phyloP scores from a whole-genome alignment of 805 yeast species.

The Novakomyces olei region DNA sequence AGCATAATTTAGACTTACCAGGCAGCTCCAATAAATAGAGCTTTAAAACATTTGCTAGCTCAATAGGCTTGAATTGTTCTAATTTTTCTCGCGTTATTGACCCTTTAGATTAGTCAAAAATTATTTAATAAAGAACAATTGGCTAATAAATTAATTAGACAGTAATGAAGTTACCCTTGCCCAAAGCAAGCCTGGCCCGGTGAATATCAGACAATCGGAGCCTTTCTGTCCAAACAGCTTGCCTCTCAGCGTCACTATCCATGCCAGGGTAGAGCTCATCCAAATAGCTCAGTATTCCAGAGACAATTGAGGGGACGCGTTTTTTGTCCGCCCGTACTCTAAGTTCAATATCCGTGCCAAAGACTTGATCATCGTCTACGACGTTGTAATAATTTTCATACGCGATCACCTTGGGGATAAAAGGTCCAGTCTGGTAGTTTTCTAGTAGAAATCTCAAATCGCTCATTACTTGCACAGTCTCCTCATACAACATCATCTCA shows the following conservation, averaged over 20 bases:
- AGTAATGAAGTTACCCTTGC: constrained; percentile 15
- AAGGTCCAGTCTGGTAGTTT: constrained; percentile 50
- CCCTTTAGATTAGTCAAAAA: no score
- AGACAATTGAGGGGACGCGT: constrained; percentile 46
- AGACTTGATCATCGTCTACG: constrained; percentile 36
- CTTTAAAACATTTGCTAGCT: constrained; percentile 46
- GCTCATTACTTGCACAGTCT: constrained; percentile 43
- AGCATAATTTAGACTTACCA: no score
- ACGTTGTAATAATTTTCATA: constrained; percentile 66
- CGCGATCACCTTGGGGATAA: constrained; percentile 45
- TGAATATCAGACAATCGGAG: constrained; percentile 42
- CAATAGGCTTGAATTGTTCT: constrained; percentile 26
- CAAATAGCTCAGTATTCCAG: constrained; percentile 40
- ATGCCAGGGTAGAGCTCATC: constrained; percentile 46
- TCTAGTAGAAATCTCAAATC: constrained; percentile 48
- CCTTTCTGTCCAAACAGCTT: constrained; percentile 44
- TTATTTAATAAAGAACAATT: no score
- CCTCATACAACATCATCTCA: constrained; percentile 40
- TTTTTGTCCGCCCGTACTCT: constrained; percentile 50
- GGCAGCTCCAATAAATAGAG: constrained; percentile 62
- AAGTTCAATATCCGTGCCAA: constrained; percentile 57
- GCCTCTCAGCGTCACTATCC: constrained; percentile 43
- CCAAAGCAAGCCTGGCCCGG: constrained; percentile 33
- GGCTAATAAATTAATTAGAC: no score
- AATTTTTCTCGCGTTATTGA: constrained; percentile 15